Base-by-base conservation (phyloP, 1,284 basidiomycete genomes). In the Salmacisia buchloeana region DNA sequence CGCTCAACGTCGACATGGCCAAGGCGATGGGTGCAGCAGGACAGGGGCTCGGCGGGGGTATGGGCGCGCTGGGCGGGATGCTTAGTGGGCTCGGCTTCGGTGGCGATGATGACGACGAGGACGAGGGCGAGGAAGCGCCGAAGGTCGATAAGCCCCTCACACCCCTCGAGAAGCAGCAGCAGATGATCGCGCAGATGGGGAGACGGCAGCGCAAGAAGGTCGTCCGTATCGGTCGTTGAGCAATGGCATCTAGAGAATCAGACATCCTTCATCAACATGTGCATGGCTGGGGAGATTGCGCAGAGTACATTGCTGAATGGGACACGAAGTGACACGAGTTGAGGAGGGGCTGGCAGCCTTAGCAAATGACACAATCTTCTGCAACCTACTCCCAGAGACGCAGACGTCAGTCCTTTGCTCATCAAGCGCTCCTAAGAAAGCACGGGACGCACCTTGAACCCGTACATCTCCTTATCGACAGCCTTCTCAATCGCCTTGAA, bases 361-460 rank as follows among this genome's bases (percentile, higher is more conserved):
- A 60, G 49, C 59, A 60, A 12, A 60, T 60, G 36, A 60, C 23
- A 27, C 59, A 60, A 25, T 60, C 59, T 27, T 60, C 49, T 18
- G 49, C 49, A 27, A 54, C 49, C 49, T 54, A 12, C n/a, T 3
- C 10, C 18, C 12, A 31, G 18, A 5, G 39, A 31, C 6, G 15
- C 1, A 2, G 25, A n/a, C 31, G 49, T 54, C 49, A 54, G 49
- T n/a, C n/a, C n/a, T n/a, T n/a, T n/a, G n/a, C n/a, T n/a, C n/a
- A n/a, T n/a, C n/a, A n/a, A n/a, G n/a, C n/a, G n/a, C n/a, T n/a
- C n/a, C n/a, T n/a, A n/a, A n/a, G n/a, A n/a, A n/a, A n/a, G n/a
- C n/a, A n/a, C n/a, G n/a, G n/a, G n/a, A n/a, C n/a, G n/a, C 12
- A 76, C 59, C 60, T 79, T 79, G 70, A 79, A 77, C 6, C 77